phyloP scores from a whole-genome alignment of 2,329 filamentous ascomycete genomes.

The Blumeriella jaapii region DNA sequence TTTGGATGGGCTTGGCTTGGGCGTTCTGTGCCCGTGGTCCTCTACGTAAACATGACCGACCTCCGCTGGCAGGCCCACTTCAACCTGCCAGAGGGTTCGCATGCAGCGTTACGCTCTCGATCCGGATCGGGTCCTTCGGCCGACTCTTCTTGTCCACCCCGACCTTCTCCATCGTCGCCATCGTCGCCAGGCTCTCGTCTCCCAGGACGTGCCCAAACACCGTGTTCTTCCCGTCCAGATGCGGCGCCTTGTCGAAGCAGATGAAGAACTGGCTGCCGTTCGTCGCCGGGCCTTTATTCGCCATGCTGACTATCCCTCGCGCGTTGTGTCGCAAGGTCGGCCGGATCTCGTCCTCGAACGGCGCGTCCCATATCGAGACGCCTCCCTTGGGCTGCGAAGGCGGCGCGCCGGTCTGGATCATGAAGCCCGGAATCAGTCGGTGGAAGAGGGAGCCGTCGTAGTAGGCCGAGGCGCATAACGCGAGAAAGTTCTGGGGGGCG shows the following conservation, averaged over 20 bases:
- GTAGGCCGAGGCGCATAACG: conserved; percentile 69
- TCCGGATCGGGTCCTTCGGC: conserved; percentile 53
- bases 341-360: conserved; percentile 73
- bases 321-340: conserved; percentile 56
- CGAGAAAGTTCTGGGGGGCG: conserved; percentile 63
- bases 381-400: conserved; percentile 53
- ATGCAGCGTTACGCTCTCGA: conserved; percentile 62
- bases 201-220: conserved; percentile 67
- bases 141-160: conserved; percentile 69
- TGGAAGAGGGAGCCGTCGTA: conserved; percentile 69
- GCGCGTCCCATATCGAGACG: conserved; percentile 59
- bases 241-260: conserved; percentile 63
- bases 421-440: conserved; percentile 70
- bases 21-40: neutral
- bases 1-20: neutral
- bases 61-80: conserved; percentile 1
- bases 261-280: conserved; percentile 79
- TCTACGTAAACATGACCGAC: neutral
- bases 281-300: conserved; percentile 62
- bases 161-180: conserved; percentile 60
- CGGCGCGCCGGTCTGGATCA: conserved; percentile 64
- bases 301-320: conserved; percentile 65
- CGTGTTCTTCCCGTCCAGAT: conserved; percentile 75
- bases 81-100: conserved; percentile 64
- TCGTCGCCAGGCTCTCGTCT: conserved; percentile 50